These are phyloP conservation scores for Tilletia caries DNA, from an alignment of 1,284 basidiomycete genomes.

Conservation along the genomic window DNA sequence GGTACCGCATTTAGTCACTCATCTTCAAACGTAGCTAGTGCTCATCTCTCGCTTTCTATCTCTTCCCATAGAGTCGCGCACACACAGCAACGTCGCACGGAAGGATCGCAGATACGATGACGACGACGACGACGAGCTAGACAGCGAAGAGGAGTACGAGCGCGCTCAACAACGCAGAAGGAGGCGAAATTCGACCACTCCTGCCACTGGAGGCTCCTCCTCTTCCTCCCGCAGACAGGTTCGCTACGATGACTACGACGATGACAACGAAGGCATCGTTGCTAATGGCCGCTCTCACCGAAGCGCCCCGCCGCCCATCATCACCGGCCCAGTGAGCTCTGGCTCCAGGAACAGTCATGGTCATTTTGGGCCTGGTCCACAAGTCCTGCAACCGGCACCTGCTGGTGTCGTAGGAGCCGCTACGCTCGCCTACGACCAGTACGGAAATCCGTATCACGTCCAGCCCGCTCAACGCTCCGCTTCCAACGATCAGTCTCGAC, in stretches of 20 bases:
- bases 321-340: background rate
- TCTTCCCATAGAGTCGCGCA: background rate
- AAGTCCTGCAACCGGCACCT: background rate
- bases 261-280: background rate
- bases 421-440: background rate
- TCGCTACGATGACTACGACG: slow-evolving; percentile 2
- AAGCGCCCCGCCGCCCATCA: background rate
- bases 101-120: slow-evolving; percentile 6
- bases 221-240: background rate
- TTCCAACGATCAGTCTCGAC: background rate
- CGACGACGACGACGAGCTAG: background rate
- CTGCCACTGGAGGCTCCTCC: too few species aligned
- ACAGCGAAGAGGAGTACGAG: slow-evolving; percentile 8
- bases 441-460: slow-evolving; percentile 3
- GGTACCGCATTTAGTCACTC: background rate
- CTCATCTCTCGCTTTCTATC: background rate
- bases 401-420: background rate
- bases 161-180: background rate
- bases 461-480: background rate
- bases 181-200: background rate
- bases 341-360: background rate
- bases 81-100: slow-evolving; percentile 1
- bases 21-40: background rate
- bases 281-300: background rate
- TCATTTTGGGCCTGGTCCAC: background rate